phyloP scores from a whole-genome alignment of 768 basidiomycete species.

The Lentinula sp. region DNA sequence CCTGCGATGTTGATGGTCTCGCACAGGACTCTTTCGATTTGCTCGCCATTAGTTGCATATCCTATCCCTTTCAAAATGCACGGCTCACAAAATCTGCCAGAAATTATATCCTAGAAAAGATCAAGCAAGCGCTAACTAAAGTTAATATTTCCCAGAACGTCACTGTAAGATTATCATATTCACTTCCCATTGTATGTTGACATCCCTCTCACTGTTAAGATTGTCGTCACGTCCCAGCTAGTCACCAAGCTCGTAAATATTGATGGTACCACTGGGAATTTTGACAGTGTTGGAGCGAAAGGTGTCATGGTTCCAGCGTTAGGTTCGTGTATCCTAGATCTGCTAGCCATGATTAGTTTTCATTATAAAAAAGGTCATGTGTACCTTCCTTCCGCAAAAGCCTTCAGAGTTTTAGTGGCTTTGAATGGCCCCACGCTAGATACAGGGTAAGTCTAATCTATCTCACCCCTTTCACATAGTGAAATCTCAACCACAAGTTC shows the following conservation, averaged over 20 bases:
- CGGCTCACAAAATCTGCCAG: conserved; percentile 31
- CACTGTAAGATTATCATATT: conserved; percentile 30
- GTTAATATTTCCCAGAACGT: conserved; percentile 40
- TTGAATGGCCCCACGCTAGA: conserved; percentile 20
- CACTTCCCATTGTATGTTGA: neutral
- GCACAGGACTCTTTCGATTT: conserved; percentile 40
- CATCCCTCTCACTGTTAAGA: conserved; percentile 26
- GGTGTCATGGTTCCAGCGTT: conserved; percentile 65
- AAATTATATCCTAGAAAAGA: conserved; percentile 38
- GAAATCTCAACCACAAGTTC: conserved; percentile 1
- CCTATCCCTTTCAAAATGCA: conserved; percentile 56
- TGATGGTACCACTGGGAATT: conserved; percentile 61
- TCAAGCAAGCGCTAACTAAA: conserved; percentile 48
- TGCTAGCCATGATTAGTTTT: neutral
- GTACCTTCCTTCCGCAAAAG: conserved; percentile 36
- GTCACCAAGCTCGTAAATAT: conserved; percentile 60
- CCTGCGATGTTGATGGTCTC: neutral
- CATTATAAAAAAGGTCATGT: conserved; percentile 17
- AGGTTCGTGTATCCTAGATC: conserved; percentile 28
- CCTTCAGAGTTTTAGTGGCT: conserved; percentile 29
- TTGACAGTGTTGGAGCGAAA: conserved; percentile 51
- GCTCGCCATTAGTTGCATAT: conserved; percentile 60
- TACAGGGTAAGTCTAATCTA: conserved; percentile 24
- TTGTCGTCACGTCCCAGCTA: conserved; percentile 62
- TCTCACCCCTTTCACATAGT: neutral